phyloP scores from a whole-genome alignment of 1,284 basidiomycete species.

The Leccinum fuscescens region DNA sequence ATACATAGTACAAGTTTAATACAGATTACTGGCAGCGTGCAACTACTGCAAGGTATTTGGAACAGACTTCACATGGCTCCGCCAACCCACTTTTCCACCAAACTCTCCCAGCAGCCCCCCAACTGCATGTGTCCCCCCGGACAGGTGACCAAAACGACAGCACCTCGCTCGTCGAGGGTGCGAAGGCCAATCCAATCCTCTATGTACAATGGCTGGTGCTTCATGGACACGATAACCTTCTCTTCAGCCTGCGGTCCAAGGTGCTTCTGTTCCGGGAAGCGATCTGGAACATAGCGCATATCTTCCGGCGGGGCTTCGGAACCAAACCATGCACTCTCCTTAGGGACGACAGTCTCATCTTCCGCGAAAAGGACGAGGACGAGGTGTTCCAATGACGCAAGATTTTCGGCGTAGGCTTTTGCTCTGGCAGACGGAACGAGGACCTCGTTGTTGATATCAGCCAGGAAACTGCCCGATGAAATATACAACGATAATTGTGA shows the following conservation, averaged over 20 bases:
- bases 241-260: constrained; percentile 21
- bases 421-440: constrained; percentile 44
- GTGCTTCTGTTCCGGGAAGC: constrained; percentile 17
- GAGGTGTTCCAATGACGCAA: constrained; percentile 57
- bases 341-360: constrained; percentile 78
- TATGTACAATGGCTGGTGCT: constrained; percentile 71
- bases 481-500: constrained; percentile 72
- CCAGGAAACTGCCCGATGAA: constrained; percentile 65
- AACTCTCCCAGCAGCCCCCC: constrained; percentile 32
- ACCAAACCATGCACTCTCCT: constrained; percentile 84
- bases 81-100: constrained; percentile 31
- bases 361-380: constrained; percentile 67
- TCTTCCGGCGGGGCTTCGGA: constrained; percentile 51
- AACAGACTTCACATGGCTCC: constrained; percentile 1
- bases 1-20: background rate
- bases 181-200: constrained; percentile 90
- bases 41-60: background rate
- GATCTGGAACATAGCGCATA: constrained; percentile 6
- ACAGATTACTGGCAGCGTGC: background rate
- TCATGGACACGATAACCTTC: constrained; percentile 68
- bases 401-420: constrained; percentile 56
- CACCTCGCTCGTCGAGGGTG: constrained; percentile 68
- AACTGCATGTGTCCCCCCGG: constrained; percentile 86
- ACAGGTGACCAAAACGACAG: constrained; percentile 67
- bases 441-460: constrained; percentile 75